These are phyloP conservation scores for Phytopythium litorale DNA, from an alignment of 352 stramenopile genomes.

Conservation along the genomic window DNA sequence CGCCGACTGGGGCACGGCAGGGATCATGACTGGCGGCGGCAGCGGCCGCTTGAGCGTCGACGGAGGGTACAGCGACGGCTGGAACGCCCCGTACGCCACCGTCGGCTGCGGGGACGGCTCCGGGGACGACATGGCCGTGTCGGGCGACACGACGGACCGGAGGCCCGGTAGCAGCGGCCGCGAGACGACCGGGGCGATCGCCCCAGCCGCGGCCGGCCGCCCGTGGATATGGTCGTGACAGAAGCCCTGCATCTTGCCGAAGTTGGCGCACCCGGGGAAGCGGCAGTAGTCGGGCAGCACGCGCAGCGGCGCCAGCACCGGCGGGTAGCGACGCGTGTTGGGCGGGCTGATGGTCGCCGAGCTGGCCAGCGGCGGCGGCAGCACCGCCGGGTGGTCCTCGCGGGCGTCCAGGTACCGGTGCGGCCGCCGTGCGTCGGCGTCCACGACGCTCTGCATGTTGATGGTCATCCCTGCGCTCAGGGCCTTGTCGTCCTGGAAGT, in stretches of 20 bases:
- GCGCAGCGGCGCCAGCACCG: conserved; percentile 37
- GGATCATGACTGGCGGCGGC: conserved; percentile 7
- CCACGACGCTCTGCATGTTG: conserved; percentile 9
- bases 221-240: conserved; percentile 59
- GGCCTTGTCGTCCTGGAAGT: neutral
- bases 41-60: conserved; percentile 3
- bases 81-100: conserved; percentile 12
- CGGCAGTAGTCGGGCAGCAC: conserved; percentile 37
- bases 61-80: neutral
- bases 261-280: conserved; percentile 52
- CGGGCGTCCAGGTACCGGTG: neutral
- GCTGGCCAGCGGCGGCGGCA: conserved; percentile 26
- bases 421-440: conserved; percentile 1
- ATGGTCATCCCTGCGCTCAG: neutral
- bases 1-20: conserved; percentile 13
- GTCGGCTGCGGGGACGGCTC: conserved; percentile 13
- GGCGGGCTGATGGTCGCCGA: conserved; percentile 45
- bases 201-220: conserved; percentile 14
- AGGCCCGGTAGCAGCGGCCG: conserved; percentile 24
- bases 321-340: conserved; percentile 31
- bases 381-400: neutral
- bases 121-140: conserved; percentile 7
- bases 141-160: conserved; percentile 16
- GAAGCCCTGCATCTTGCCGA: conserved; percentile 62
- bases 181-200: neutral